phyloP scores from a whole-genome alignment of 192 early-diverging fungal genomes.

The Jimgerdemannia lactiflua region DNA sequence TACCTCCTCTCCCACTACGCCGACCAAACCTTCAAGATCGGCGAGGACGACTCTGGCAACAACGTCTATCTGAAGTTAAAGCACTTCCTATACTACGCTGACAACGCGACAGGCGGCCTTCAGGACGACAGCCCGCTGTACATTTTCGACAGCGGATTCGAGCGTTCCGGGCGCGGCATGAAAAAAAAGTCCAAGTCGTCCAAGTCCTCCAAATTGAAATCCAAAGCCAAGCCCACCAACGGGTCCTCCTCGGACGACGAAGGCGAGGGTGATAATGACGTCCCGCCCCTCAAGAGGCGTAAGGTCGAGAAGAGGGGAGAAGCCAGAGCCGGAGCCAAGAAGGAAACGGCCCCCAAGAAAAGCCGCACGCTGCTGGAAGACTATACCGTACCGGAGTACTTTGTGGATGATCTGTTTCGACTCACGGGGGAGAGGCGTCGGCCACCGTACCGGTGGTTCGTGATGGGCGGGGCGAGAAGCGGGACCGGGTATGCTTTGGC shows the following conservation, averaged over 20 bases:
- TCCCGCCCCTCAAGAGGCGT: neutral
- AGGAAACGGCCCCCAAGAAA: conserved; percentile 8
- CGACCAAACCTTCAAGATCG: conserved; percentile 69
- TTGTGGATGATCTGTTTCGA: conserved; percentile 70
- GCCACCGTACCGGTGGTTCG: conserved; percentile 79
- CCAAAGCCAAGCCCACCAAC: conserved; percentile 3
- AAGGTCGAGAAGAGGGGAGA: conserved; percentile 13
- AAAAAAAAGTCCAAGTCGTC: conserved; percentile 3
- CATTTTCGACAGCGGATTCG: conserved; percentile 76
- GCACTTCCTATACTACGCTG: conserved; percentile 56
- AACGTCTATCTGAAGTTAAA: conserved; percentile 63
- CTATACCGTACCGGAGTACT: conserved; percentile 67
- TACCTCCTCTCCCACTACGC: conserved; percentile 49
- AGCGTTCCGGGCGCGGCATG: conserved; percentile 27
- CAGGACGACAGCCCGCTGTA: conserved; percentile 77
- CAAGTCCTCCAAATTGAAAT: conserved; percentile 1
- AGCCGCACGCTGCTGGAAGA: conserved; percentile 54
- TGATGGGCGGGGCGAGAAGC: conserved; percentile 65
- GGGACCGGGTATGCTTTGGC: conserved; percentile 59
- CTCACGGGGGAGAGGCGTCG: conserved; percentile 54
- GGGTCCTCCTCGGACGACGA: neutral
- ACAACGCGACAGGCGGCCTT: conserved; percentile 25
- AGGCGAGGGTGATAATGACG: neutral
- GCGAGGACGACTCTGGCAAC: conserved; percentile 76
- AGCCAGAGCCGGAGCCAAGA: neutral